phyloP scores from a whole-genome alignment of 495 filamentous ascomycete species.

The Oidiodendron maius region DNA sequence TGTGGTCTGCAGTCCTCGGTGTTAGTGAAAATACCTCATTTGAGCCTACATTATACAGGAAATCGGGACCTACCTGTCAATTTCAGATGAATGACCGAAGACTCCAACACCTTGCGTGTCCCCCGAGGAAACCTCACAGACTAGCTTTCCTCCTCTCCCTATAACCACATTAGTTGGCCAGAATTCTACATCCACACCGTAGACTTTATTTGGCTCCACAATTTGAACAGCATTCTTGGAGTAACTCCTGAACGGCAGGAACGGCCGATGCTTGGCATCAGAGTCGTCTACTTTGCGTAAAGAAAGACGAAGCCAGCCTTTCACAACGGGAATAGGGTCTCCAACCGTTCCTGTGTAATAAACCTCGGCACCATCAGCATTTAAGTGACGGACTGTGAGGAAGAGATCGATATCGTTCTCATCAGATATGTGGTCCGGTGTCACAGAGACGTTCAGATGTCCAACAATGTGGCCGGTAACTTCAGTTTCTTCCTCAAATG shows the following conservation, averaged over 20 bases:
- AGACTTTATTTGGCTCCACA: constrained; percentile 49
- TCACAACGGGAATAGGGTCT: constrained; percentile 38
- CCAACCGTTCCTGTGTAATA: constrained; percentile 53
- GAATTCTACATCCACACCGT: constrained; percentile 55
- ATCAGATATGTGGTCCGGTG: constrained; percentile 19
- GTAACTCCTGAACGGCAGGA: constrained; percentile 53
- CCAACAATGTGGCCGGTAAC: constrained; percentile 60
- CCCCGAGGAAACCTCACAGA: constrained; percentile 49
- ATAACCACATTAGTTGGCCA: constrained; percentile 63
- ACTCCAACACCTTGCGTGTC: constrained; percentile 56
- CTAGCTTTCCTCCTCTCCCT: constrained; percentile 40
- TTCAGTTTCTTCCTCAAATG: constrained; percentile 53
- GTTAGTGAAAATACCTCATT: too few relatives aligned
- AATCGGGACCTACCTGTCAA: not conserved
- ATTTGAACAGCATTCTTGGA: constrained; percentile 45
- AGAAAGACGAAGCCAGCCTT: constrained; percentile 51
- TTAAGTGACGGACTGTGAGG: constrained; percentile 52
- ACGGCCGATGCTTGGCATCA: constrained; percentile 29
- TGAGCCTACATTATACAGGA: not conserved
- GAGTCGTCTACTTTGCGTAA: constrained; percentile 43
- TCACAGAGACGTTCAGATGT: constrained; percentile 52
- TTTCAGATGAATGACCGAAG: constrained; percentile 46
- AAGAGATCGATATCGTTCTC: constrained; percentile 55
- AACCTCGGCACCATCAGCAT: constrained; percentile 46
- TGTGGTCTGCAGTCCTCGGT: constrained; percentile 25